Evolutionary conservation across 306 rosid species (phyloP).

Genomic region (Quercus dentata): DNA sequence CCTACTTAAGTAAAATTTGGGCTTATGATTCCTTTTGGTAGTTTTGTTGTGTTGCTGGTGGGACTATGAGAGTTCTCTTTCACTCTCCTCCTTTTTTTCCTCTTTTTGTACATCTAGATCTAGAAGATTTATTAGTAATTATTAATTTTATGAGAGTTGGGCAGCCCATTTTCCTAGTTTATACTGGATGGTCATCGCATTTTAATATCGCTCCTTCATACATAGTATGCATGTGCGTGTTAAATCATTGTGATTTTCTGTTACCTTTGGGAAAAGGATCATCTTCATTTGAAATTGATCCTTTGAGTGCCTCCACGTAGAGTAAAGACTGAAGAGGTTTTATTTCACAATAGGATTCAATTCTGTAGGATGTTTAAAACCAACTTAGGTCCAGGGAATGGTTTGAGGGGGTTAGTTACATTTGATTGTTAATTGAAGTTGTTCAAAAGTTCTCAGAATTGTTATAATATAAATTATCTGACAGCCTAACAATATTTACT

Average conservation of each 20-base stretch:
- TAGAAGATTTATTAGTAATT: constrained; percentile 15
- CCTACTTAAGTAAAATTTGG: constrained; percentile 24
- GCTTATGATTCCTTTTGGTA: constrained; percentile 37
- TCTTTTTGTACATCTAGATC: constrained; percentile 28
- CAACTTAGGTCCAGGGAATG: too few species aligned
- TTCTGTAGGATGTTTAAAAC: too few species aligned
- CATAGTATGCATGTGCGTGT: too few species aligned
- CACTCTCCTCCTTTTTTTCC: background rate
- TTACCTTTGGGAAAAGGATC: too few species aligned
- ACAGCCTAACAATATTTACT: too few species aligned
- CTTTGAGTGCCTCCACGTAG: background rate
- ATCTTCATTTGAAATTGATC: too few species aligned
- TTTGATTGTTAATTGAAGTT: too few species aligned
- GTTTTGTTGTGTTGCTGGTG: constrained; percentile 22
- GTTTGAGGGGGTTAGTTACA: too few species aligned
- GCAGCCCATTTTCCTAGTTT: background rate
- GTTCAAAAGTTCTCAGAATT: too few species aligned
- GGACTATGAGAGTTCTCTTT: constrained; percentile 22
- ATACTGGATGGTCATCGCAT: background rate
- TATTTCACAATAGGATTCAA: too few species aligned
- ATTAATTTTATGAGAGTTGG: constrained; percentile 19
- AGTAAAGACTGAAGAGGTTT: background rate
- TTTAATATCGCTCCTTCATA: background rate
- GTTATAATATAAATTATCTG: too few species aligned
- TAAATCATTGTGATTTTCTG: background rate